Evolutionary conservation across 73 alveolate genomes (phyloP).

Genomic region (Paramecium bursaria): DNA sequence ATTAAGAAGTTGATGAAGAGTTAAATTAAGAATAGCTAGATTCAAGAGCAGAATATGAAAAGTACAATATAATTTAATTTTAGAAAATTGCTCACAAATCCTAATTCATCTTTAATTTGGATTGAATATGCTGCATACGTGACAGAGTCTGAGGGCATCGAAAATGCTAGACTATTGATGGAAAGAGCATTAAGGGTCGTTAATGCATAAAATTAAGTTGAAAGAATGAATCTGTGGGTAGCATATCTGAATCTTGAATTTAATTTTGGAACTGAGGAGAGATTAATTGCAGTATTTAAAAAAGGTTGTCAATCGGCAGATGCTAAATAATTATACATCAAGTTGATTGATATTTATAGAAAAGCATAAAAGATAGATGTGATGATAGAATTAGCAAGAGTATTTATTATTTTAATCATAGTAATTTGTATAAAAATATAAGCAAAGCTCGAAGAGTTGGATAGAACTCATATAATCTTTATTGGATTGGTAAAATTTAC

Average conservation of each 20-base stretch:
- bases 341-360: conserved; percentile 85
- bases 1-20: conserved; percentile 79
- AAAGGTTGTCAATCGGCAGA: conserved; percentile 92
- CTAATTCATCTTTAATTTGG: conserved; percentile 90
- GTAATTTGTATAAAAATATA: conserved; percentile 58
- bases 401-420: background rate
- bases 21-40: conserved; percentile 76
- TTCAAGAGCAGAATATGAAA: conserved; percentile 80
- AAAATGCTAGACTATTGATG: conserved; percentile 86
- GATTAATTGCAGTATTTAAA: conserved; percentile 81
- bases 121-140: conserved; percentile 88
- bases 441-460: conserved; percentile 66
- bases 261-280: conserved; percentile 88
- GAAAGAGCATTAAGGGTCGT: conserved; percentile 95
- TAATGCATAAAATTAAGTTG: conserved; percentile 85
- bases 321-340: conserved; percentile 81
- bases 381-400: conserved; percentile 56
- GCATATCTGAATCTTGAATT: conserved; percentile 94
- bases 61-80: conserved; percentile 74
- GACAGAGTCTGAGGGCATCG: conserved; percentile 85
- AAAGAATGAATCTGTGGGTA: conserved; percentile 89
- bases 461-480: conserved; percentile 60
- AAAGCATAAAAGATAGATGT: conserved; percentile 75
- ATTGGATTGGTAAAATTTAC: conserved; percentile 66
- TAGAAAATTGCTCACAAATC: conserved; percentile 79